Evolutionary conservation across 2,329 filamentous ascomycete genomes (phyloP).

Genomic region (Cercospora zeae-maydis): DNA sequence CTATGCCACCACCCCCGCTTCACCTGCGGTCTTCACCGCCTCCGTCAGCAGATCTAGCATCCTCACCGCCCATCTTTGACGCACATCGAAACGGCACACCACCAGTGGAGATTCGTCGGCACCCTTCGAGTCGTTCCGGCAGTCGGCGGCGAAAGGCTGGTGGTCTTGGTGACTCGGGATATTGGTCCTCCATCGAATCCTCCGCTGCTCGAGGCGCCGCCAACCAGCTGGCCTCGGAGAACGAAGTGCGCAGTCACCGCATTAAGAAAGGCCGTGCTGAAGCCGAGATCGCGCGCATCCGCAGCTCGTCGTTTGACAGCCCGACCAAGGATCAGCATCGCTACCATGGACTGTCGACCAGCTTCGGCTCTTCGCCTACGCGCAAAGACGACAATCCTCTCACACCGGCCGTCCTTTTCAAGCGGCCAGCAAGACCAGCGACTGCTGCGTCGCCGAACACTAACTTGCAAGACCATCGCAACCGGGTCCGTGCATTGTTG

Average conservation of each 20-base stretch:
- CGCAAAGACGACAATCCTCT: constrained; percentile 54
- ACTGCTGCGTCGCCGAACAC: constrained; percentile 89
- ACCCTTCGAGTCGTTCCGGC: constrained; percentile 59
- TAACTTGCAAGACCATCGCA: constrained; percentile 81
- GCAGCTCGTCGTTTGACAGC: constrained; percentile 89
- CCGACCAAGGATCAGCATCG: constrained; percentile 63
- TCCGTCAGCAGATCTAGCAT: constrained; percentile 68
- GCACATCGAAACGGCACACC: constrained; percentile 66
- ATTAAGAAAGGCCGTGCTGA: constrained; percentile 89
- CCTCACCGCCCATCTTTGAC: constrained; percentile 84
- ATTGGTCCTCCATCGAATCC: constrained; percentile 93
- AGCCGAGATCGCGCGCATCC: constrained; percentile 89
- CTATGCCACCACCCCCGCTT: constrained; percentile 43
- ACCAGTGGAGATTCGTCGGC: constrained; percentile 62
- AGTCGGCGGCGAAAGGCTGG: constrained; percentile 73
- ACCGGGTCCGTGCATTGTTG: constrained; percentile 75
- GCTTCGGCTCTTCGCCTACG: constrained; percentile 39
- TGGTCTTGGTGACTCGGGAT: constrained; percentile 88
- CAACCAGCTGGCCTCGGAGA: constrained; percentile 68
- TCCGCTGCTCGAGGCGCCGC: constrained; percentile 68
- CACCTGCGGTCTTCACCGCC: constrained; percentile 62
- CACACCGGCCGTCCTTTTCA: constrained; percentile 81
- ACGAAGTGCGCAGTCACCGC: constrained; percentile 59
- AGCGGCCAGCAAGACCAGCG: constrained; percentile 60
- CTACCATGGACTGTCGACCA: constrained; percentile 45